Evolutionary conservation across 352 stramenopile genomes (phyloP).

Genomic region (Phytophthora uliginosa): DNA sequence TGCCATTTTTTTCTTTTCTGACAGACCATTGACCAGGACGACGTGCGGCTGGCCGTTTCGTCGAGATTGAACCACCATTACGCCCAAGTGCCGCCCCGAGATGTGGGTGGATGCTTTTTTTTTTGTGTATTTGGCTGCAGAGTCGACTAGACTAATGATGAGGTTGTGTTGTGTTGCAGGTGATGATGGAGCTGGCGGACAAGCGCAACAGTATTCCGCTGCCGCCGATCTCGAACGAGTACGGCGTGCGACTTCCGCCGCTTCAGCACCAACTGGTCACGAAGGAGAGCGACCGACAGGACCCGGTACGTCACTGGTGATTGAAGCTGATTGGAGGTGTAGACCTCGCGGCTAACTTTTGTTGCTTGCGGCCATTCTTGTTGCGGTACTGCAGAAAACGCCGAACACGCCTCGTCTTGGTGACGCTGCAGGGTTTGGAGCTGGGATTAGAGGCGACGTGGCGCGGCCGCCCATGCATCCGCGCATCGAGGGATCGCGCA

Average conservation of each 20-base stretch:
- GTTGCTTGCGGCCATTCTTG: constrained; percentile 4
- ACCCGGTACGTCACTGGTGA: constrained; percentile 34
- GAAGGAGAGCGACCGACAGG: constrained; percentile 74
- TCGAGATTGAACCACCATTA: constrained; percentile 88
- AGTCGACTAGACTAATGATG: no score
- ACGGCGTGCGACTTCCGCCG: constrained; percentile 81
- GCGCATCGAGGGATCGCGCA: constrained; percentile 68
- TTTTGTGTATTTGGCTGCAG: no score
- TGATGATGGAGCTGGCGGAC: constrained; percentile 90
- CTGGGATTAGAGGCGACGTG: constrained; percentile 22
- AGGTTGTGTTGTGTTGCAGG: constrained; percentile 38
- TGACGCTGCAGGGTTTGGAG: constrained; percentile 26
- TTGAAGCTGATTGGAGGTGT: neutral
- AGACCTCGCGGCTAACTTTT: neutral
- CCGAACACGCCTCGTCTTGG: constrained; percentile 35
- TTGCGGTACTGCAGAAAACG: constrained; percentile 34
- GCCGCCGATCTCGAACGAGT: constrained; percentile 85
- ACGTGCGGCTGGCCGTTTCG: constrained; percentile 80
- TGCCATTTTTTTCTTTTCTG: constrained; percentile 16
- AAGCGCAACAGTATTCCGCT: constrained; percentile 86
- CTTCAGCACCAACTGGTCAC: constrained; percentile 78
- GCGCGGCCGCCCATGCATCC: constrained; percentile 54
- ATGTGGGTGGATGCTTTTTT: constrained; percentile 44
- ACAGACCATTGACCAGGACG: constrained; percentile 76
- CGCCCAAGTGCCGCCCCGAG: constrained; percentile 73